phyloP scores from a whole-genome alignment of 148 eudicot species.

The Amaranthus palmeri region DNA sequence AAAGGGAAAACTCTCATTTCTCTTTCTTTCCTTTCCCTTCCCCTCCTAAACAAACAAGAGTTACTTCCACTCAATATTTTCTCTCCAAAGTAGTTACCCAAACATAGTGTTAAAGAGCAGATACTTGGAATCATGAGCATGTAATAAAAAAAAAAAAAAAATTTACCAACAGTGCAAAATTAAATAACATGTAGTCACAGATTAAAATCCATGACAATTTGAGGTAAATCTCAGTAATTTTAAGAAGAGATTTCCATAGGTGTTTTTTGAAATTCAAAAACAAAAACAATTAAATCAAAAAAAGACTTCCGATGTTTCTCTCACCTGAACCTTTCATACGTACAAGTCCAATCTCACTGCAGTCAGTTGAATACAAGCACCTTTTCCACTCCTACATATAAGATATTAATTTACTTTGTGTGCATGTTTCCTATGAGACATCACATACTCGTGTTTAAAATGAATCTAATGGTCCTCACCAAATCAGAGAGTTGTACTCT shows the following conservation, averaged over 20 bases:
- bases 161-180: no score
- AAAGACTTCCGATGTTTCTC: background rate
- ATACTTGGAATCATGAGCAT: no score
- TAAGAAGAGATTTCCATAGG: background rate
- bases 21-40: no score
- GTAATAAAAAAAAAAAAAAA: no score
- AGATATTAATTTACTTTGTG: conserved; percentile 10
- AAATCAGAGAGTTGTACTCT: conserved; percentile 65
- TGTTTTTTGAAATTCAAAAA: background rate
- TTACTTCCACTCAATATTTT: no score
- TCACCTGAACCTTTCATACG: conserved; percentile 57
- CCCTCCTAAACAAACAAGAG: no score
- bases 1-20: no score
- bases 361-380: conserved; percentile 72
- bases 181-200: no score
- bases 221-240: background rate
- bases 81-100: no score
- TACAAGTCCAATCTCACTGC: conserved; percentile 90
- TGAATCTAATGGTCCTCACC: conserved; percentile 39
- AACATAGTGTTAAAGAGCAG: no score
- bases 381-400: conserved; percentile 72
- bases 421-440: conserved; percentile 3
- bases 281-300: background rate
- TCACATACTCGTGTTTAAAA: background rate
- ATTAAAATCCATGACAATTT: no score